Conservation (phyloP, 805 yeast genomes). For the Spathaspora gorwiae region DNA sequence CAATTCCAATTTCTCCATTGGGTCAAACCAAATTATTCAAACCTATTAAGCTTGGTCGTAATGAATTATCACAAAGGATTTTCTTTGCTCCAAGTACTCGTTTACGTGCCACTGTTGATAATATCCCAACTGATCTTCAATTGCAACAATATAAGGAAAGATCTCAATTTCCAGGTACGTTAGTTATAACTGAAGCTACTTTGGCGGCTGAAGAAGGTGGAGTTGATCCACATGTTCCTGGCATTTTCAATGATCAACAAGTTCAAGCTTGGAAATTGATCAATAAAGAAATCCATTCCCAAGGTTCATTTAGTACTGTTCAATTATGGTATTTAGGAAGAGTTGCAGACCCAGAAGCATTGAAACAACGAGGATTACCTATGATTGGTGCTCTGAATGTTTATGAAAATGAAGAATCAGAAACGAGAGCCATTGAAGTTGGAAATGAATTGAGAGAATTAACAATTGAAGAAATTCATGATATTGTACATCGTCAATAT, state of each 20-base stretch:
- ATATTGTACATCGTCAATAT: conserved; percentile 11
- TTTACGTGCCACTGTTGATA: conserved; percentile 15
- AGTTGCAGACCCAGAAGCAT: conserved; percentile 21
- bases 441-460: conserved; percentile 13
- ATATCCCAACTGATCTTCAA: conserved; percentile 23
- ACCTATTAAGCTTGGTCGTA: conserved; percentile 27
- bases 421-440: conserved; percentile 7
- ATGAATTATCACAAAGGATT: conserved; percentile 14
- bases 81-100: conserved; percentile 23
- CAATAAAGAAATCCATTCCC: conserved; percentile 40
- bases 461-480: conserved; percentile 16
- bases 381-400: conserved; percentile 11
- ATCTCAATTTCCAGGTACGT: conserved; percentile 22
- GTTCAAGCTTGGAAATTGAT: conserved; percentile 45
- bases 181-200: conserved; percentile 28
- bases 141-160: conserved; percentile 24
- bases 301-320: conserved; percentile 35
- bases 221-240: conserved; percentile 41
- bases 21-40: conserved; percentile 19
- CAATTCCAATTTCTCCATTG: conserved; percentile 10
- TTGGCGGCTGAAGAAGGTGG: conserved; percentile 29
- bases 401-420: conserved; percentile 10
- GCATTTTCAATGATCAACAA: conserved; percentile 46
- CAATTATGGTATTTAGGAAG: conserved; percentile 55
- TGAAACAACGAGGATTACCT: conserved; percentile 16